Conservation (phyloP, 495 filamentous ascomycete species). For the Talaromyces nanjingensis region DNA sequence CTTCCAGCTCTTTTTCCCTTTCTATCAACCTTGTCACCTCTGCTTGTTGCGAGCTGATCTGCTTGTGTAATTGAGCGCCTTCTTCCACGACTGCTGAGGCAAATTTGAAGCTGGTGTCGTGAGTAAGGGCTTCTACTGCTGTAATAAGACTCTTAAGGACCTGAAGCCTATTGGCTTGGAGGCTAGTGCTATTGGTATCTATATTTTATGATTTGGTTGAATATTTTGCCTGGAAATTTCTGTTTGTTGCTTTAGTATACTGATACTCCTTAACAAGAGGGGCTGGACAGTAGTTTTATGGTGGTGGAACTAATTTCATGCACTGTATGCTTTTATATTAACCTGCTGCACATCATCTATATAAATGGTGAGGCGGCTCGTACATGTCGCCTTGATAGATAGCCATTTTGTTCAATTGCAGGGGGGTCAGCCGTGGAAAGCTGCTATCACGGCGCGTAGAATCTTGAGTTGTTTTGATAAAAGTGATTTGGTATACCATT, state of each 20-base stretch:
- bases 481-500: too few species aligned
- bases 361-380: background rate
- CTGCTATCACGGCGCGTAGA: background rate
- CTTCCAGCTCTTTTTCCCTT: constrained; percentile 9
- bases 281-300: too few species aligned
- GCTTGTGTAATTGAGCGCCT: background rate
- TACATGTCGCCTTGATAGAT: background rate
- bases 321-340: too few species aligned
- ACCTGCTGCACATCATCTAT: too few species aligned
- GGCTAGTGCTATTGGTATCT: background rate
- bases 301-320: too few species aligned
- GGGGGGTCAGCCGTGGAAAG: background rate
- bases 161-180: background rate
- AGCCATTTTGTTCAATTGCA: background rate
- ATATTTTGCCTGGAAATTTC: background rate
- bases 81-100: constrained; percentile 2
- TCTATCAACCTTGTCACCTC: constrained; percentile 12
- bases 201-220: background rate
- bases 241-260: background rate
- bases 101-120: constrained; percentile 1
- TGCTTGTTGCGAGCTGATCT: constrained; percentile 9
- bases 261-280: background rate
- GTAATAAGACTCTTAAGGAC: background rate
- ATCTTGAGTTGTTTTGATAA: too few species aligned
- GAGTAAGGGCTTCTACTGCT: background rate